A percentile compares a stretch with the other conserved stretches of the same genome.
phyloP scores from a whole-genome alignment of 75 land plant genomes.

The Larix kaempferi region DNA sequence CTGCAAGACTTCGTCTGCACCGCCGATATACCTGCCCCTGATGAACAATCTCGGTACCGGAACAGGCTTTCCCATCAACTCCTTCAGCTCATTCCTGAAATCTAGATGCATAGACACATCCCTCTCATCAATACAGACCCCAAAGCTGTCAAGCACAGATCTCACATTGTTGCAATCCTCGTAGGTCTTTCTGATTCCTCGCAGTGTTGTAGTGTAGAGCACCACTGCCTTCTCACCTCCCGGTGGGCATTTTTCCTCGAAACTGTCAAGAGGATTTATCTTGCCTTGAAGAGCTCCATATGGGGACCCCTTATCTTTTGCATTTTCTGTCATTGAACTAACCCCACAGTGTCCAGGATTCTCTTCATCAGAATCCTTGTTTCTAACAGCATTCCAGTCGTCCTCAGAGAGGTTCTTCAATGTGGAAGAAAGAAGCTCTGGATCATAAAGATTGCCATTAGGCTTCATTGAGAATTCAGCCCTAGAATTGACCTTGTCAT shows the following conservation, averaged over 20 bases:
- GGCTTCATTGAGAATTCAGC: too few relatives aligned
- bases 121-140: slow-evolving; percentile 59
- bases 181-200: slow-evolving; percentile 76
- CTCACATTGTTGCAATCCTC: slow-evolving; percentile 72
- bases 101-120: slow-evolving; percentile 84
- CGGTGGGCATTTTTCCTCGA: slow-evolving; percentile 57
- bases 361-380: background rate
- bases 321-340: background rate
- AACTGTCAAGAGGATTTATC: slow-evolving; percentile 23
- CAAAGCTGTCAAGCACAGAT: slow-evolving; percentile 37
- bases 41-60: slow-evolving; percentile 66
- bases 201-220: slow-evolving; percentile 67
- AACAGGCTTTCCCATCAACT: slow-evolving; percentile 29
- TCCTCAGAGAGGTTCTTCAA: slow-evolving; percentile 12
- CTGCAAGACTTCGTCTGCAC: slow-evolving; percentile 63
- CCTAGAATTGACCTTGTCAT: too few relatives aligned
- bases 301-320: background rate
- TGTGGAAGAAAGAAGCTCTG: slow-evolving; percentile 28
- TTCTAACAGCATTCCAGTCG: background rate
- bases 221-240: slow-evolving; percentile 66
- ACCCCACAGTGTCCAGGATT: background rate
- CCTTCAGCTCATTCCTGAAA: slow-evolving; percentile 70
- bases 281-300: background rate
- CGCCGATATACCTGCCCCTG: slow-evolving; percentile 70
- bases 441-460: background rate